Percentiles rank a stretch among this genome's conserved stretches.
These are phyloP conservation scores for Ascomycota sp. DNA, from an alignment of 2,329 filamentous ascomycete genomes.

Conservation along the genomic window DNA sequence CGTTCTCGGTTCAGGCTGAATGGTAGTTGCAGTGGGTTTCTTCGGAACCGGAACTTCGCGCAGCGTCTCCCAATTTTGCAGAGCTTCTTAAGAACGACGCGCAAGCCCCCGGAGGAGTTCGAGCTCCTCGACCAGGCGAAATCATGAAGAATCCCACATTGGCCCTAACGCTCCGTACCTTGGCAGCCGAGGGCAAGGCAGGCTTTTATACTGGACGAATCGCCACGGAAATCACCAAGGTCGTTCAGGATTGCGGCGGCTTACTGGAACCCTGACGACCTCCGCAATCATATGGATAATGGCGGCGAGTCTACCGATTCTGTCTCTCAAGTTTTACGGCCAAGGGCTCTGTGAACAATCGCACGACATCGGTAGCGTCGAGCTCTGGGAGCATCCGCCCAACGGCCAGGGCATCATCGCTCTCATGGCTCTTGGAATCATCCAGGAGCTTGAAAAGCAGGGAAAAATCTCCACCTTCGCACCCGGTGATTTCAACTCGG, in stretches of 20 bases:
- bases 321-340: constrained; percentile 63
- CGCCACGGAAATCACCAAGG: constrained; percentile 62
- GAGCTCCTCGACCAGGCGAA: constrained; percentile 62
- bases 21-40: constrained; percentile 43
- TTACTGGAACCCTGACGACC: constrained; percentile 59
- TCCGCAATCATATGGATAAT: constrained; percentile 48
- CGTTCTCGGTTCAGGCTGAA: not conserved
- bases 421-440: constrained; percentile 79
- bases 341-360: constrained; percentile 33
- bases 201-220: constrained; percentile 82
- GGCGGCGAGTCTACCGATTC: constrained; percentile 66
- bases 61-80: constrained; percentile 63
- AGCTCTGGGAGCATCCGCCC: constrained; percentile 91
- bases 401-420: constrained; percentile 94
- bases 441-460: constrained; percentile 62
- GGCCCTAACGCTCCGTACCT: constrained; percentile 57
- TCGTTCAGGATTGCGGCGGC: constrained; percentile 56
- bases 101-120: constrained; percentile 43
- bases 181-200: constrained; percentile 64
- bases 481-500: constrained; percentile 57
- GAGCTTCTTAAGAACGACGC: constrained; percentile 76
- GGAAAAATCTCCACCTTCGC: constrained; percentile 55
- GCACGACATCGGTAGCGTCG: constrained; percentile 34
- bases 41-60: constrained; percentile 40
- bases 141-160: constrained; percentile 73